Percentiles rank a stretch among this genome's conserved stretches.
Evolutionary conservation across 495 filamentous ascomycete genomes (phyloP).

Genomic region (Penicillium soppii): DNA sequence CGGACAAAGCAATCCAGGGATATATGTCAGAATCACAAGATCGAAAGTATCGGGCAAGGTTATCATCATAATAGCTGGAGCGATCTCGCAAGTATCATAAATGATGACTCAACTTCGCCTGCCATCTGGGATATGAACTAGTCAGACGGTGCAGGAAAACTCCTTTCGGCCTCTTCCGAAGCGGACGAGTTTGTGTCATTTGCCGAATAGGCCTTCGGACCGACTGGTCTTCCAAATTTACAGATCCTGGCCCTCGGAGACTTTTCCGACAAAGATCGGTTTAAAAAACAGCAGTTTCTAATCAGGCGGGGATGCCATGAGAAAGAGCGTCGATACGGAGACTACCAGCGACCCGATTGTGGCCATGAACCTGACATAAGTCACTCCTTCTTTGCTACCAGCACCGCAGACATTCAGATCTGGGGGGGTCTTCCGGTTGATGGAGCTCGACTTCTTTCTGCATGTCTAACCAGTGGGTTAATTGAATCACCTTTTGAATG

Average conservation of each 20-base stretch:
- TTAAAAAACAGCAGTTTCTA: constrained; percentile 10
- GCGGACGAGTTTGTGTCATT: constrained; percentile 8
- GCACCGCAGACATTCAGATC: background rate
- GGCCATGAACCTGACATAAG: no score
- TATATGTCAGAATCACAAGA: background rate
- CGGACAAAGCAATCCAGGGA: background rate
- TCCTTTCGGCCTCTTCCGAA: background rate
- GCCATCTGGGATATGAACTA: constrained; percentile 1
- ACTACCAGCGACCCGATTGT: background rate
- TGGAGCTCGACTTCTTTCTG: constrained; percentile 5
- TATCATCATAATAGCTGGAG: background rate
- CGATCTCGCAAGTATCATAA: background rate
- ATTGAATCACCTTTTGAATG: constrained; percentile 13
- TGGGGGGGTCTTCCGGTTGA: constrained; percentile 3
- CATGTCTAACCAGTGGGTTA: constrained; percentile 9
- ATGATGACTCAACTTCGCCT: no score
- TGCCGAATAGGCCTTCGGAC: constrained; percentile 18
- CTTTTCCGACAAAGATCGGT: constrained; percentile 9
- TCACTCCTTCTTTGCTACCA: background rate
- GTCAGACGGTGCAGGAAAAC: background rate
- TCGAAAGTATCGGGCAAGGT: background rate
- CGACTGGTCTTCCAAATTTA: constrained; percentile 5
- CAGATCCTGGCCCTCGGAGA: constrained; percentile 14
- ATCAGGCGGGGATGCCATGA: background rate
- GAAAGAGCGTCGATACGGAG: background rate